Base-by-base conservation (phyloP, 495 filamentous ascomycete species). In the Melanomma pulvis-pyrius region DNA sequence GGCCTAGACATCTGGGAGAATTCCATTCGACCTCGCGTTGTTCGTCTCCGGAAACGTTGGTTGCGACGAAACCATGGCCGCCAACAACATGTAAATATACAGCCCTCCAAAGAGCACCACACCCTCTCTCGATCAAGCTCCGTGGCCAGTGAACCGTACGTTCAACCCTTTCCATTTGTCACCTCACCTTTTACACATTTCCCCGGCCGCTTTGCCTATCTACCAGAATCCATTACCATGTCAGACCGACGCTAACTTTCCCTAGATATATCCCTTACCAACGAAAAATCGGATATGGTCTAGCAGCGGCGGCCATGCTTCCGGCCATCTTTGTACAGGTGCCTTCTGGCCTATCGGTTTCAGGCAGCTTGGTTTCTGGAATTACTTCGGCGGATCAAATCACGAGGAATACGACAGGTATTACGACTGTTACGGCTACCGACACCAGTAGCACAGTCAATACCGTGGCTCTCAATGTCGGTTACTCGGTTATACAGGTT, bases 271-370 rank as follows among this genome's bases (percentile, higher is more conserved):
- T 63, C 24, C 64, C 71, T 0, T 29, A 51, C 29, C 25, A 41
- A 9, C 73, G 75, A 24, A 58, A 88, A 28, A 75, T 84, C 21
- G 83, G 83, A 24, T 86, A 94, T 73, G 92, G 91, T 1, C 82
- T 97, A 15, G 92, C 93, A 0, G 93, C 92, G 1, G 91, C 91
- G 0, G 90, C 91, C 7, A 89, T 98, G 78, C 78, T 98, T 0
- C 93, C 93, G 0, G 93, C 91, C 4, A 96, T 98, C 65, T 96
- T 96, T 70, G 93, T 98, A 5, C 90, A 94, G 57, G 94, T 98
- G 5, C 93, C 93, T 1, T 92, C 88, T 15, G 93, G 93, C 3
- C 82, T 98, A 13, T 91, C 94, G 0, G 92, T 92, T 4, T 86
- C 86, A 30, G 93, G 93, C 1, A 91, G 88, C 11, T 77, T 97